These are phyloP conservation scores for Penicillium sp. DNA, from an alignment of 2,329 filamentous ascomycete species.

Conservation along the genomic window DNA sequence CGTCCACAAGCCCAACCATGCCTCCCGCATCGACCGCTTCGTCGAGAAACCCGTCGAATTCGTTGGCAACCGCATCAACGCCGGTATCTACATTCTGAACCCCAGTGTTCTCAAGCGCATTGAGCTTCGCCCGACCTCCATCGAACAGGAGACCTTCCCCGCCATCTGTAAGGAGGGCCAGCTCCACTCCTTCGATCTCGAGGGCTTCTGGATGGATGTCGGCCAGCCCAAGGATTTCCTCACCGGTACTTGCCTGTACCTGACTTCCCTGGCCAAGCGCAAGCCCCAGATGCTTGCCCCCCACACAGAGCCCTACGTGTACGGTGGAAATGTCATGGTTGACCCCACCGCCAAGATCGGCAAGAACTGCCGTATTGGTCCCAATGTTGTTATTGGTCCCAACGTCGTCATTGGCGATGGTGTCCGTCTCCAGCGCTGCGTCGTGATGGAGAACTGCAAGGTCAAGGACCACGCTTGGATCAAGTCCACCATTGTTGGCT, in stretches of 20 bases:
- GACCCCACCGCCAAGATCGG: slow-evolving; percentile 94
- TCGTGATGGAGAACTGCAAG: slow-evolving; percentile 83
- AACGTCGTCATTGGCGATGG: slow-evolving; percentile 91
- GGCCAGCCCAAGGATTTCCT: slow-evolving; percentile 99
- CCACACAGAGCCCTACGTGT: slow-evolving; percentile 72
- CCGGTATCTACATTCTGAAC: slow-evolving; percentile 97
- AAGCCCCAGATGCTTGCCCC: slow-evolving; percentile 79
- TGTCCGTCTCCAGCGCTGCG: slow-evolving; percentile 89
- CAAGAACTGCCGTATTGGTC: slow-evolving; percentile 96
- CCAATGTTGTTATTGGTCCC: slow-evolving; percentile 94
- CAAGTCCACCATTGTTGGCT: slow-evolving; percentile 97
- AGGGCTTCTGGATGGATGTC: slow-evolving; percentile 99
- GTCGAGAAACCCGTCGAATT: slow-evolving; percentile 99
- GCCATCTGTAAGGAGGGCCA: slow-evolving; percentile 85
- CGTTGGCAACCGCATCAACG: slow-evolving; percentile 97
- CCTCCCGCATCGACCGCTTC: slow-evolving; percentile 93
- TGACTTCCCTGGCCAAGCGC: slow-evolving; percentile 88
- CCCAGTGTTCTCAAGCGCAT: slow-evolving; percentile 87
- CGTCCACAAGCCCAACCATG: slow-evolving; percentile 90
- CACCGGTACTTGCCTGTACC: slow-evolving; percentile 91
- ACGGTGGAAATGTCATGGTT: slow-evolving; percentile 94
- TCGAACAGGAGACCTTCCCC: slow-evolving; percentile 98
- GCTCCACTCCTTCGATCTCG: slow-evolving; percentile 92
- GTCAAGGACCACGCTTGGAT: slow-evolving; percentile 99
- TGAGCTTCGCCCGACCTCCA: slow-evolving; percentile 92